Evolutionary conservation across 139 green algal species (phyloP).

Genomic region (Chlorella sp.): DNA sequence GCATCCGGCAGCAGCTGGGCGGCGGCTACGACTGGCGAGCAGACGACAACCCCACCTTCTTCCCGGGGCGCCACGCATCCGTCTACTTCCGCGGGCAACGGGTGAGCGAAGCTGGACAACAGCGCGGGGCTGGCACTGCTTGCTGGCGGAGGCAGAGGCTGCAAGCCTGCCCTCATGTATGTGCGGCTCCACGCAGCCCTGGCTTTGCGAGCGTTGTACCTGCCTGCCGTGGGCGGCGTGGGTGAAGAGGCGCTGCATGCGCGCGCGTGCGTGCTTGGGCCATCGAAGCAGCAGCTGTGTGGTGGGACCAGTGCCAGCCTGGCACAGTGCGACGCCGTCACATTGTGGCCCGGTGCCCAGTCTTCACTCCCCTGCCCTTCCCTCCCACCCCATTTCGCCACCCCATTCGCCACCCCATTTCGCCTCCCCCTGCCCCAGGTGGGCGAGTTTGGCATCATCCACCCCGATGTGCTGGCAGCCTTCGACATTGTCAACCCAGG

Average conservation of each 20-base stretch:
- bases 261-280: too few relatives aligned
- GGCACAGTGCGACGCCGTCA: too few relatives aligned
- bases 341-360: too few relatives aligned
- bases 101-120: too few relatives aligned
- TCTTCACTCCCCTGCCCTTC: not conserved
- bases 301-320: too few relatives aligned
- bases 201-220: too few relatives aligned
- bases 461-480: conserved; percentile 82
- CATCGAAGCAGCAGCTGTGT: too few relatives aligned
- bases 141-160: not conserved
- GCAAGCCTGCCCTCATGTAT: too few relatives aligned
- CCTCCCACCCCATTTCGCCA: not conserved
- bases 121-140: too few relatives aligned
- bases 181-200: too few relatives aligned
- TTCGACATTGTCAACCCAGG: conserved; percentile 92
- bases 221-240: too few relatives aligned
- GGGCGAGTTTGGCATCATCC: conserved; percentile 94
- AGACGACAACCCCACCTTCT: conserved; percentile 79
- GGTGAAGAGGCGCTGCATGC: too few relatives aligned
- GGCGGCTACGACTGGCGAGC: conserved; percentile 79
- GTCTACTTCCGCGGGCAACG: conserved; percentile 50
- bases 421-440: conserved; percentile 45
- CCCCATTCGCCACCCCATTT: not conserved
- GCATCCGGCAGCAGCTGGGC: conserved; percentile 32
- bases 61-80: conserved; percentile 79